These are phyloP conservation scores for Sclerotinia spermophila DNA, from an alignment of 2,329 filamentous ascomycete genomes.

Conservation along the genomic window DNA sequence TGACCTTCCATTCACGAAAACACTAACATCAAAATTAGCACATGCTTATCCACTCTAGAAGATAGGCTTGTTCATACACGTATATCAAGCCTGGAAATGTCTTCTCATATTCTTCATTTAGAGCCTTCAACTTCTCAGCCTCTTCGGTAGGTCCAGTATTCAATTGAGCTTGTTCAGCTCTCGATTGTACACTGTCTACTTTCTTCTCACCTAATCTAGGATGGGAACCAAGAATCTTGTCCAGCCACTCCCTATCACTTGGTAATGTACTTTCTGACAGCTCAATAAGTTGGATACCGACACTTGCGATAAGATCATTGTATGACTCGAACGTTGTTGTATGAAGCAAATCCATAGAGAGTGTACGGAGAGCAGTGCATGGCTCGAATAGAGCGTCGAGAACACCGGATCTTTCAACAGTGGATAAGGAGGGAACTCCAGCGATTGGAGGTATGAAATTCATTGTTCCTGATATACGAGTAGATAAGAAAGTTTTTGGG, in stretches of 20 bases:
- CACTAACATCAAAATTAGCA: conserved; percentile 43
- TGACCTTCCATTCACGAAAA: conserved; percentile 82
- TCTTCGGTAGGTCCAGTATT: conserved; percentile 56
- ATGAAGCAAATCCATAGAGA: conserved; percentile 66
- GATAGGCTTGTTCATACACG: conserved; percentile 47
- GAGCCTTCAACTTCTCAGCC: conserved; percentile 49
- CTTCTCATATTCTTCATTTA: conserved; percentile 80
- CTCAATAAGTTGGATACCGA: conserved; percentile 59
- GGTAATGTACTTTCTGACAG: conserved; percentile 51
- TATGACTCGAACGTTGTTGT: conserved; percentile 63
- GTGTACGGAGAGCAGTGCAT: conserved; percentile 66
- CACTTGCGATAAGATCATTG: conserved; percentile 60
- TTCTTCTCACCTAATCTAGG: conserved; percentile 79
- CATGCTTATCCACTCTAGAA: not conserved
- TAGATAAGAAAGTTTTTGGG: not conserved
- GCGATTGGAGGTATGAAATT: conserved; percentile 54
- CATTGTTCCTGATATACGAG: not conserved
- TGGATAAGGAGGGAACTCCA: conserved; percentile 53
- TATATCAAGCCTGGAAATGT: conserved; percentile 79
- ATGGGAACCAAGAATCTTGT: conserved; percentile 74
- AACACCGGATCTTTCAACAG: conserved; percentile 51
- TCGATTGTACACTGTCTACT: conserved; percentile 76
- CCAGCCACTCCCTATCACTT: conserved; percentile 54
- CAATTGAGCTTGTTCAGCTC: conserved; percentile 77
- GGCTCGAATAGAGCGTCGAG: conserved; percentile 86